Base-by-base conservation (phyloP, 371 early-diverging fungal genomes). In the Mortierella sp. region DNA sequence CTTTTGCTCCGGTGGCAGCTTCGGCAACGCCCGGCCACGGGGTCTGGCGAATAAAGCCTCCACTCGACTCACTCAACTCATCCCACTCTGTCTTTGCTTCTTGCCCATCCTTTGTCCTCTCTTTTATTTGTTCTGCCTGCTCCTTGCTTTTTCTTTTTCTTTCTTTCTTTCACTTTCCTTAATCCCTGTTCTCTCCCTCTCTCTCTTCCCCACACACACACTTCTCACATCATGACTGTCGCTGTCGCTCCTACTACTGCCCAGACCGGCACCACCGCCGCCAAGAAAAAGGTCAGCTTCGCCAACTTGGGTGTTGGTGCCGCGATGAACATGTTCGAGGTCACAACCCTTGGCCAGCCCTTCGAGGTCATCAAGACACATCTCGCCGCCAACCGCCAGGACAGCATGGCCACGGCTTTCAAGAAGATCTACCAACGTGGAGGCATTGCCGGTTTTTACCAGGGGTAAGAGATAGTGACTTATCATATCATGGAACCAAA, bases 351-450 rank as follows among this genome's bases (percentile, higher is more conserved):
- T 25, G 96, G 96, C 37, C 96, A 96, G 81, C 96, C 96, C 56
- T 96, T 96, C 75, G 96, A 96, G 82, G 96, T 96, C 30, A 79
- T 94, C 64, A 96, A 96, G 81, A 96, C 96, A 9, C 95, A 95
- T 71, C 85, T 94, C 82, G 95, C 94, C 51, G 95, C 95, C 51
- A 91, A 95, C 85, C 91, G 96, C 45, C 91, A 88, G 44, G 93
- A 93, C 75, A 86, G 86, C 43, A 82, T 96, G 46, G 65, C 79
- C 44, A 81, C 82, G 19, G 87, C 94, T 30, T 69, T 93, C n/a
- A 79, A 80, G 25, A 85, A 87, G 66, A 90, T 92, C 18, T 94
- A 92, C 74, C 81, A 87, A 47, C 90, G 95, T 46, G 96, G 96
- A 51, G 95, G 95, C 55, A 60, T 95, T 50, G 60, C 86, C 57